Evolutionary conservation across 2,329 filamentous ascomycete genomes (phyloP).

Genomic region (Cordyceps cateniannulata): DNA sequence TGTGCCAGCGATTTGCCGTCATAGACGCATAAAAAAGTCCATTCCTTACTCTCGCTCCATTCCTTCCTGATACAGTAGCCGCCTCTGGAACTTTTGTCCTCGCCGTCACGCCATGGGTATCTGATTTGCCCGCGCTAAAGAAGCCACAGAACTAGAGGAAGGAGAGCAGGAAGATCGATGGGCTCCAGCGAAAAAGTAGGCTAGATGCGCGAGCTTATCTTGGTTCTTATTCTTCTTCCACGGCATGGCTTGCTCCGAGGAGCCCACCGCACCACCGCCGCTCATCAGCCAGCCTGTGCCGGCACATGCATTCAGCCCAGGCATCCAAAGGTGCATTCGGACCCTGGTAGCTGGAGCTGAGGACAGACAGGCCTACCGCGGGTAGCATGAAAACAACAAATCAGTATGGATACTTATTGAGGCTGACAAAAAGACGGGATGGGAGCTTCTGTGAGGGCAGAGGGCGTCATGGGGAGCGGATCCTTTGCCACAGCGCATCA

Average conservation of each 20-base stretch:
- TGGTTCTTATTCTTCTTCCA: background rate
- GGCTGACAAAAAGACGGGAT: background rate
- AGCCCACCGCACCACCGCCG: no score
- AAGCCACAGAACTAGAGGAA: background rate
- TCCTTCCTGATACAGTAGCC: no score
- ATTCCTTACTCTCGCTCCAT: no score
- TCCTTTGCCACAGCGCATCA: background rate
- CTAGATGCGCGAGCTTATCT: constrained; percentile 2
- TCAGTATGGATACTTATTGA: background rate
- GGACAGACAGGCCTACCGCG: background rate
- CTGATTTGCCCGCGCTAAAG: no score
- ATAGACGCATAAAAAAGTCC: no score
- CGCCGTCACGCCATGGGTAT: no score
- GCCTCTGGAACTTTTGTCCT: background rate
- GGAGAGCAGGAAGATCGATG: background rate
- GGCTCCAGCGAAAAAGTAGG: constrained; percentile 2
- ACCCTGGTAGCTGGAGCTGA: background rate
- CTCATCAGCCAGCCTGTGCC: background rate
- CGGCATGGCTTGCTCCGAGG: background rate
- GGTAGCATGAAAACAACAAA: background rate
- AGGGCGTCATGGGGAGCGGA: background rate
- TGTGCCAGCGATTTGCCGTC: no score
- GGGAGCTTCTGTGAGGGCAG: background rate
- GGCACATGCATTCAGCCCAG: background rate
- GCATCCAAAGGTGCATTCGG: background rate